Evolutionary conservation across 805 yeast species (phyloP), one percentile per base, ranked within the genome.

Genomic region (Candida insectalens): DNA sequence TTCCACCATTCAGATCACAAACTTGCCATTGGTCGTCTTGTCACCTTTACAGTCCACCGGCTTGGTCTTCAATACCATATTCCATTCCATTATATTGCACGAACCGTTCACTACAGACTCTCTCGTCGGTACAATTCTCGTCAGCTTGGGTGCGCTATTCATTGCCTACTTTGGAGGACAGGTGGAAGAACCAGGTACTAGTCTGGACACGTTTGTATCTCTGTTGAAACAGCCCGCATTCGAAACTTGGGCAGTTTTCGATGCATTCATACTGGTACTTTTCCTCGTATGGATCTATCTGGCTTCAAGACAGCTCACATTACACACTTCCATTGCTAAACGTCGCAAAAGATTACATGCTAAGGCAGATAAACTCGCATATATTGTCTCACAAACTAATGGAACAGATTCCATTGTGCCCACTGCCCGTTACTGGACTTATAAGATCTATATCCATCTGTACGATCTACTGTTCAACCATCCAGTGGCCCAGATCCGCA

Each of bases 11-110:
- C 96, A 87, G 57, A 74, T 87, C 25, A 73, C 92, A 1, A 80
- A 95, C 2, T 61, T 85, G 27, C 96, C 96, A 1, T 60, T 87
- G 39, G 78, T 84, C 29, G 68, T 87, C 2, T 55, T 85, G 37
- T 77, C 87, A 17, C 95, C 95, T 0, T 58, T 85, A 35, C 95
- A 85, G 51, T 84, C 94, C 18, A 74, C 79, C 17, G 95, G 95
- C 0, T 64, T 87, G n/a, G 87, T 85, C 3, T 85, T 87, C 64
- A 87, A 87, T 55, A 74, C 92, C 1, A 54, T 83, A 2, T 71
- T 84, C 47, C 83, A 92, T 28, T 53, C 80, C 14, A 36, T 83
- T 8, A 55, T 85, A 10, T 68, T 85, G 10, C 63, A 75, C 21
- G 96, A 85, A 49, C 62, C 64, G 1, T 82, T 83, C 51, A 77